phyloP scores from a whole-genome alignment of 1,284 basidiomycete species.

The Apiotrichum porosum region DNA sequence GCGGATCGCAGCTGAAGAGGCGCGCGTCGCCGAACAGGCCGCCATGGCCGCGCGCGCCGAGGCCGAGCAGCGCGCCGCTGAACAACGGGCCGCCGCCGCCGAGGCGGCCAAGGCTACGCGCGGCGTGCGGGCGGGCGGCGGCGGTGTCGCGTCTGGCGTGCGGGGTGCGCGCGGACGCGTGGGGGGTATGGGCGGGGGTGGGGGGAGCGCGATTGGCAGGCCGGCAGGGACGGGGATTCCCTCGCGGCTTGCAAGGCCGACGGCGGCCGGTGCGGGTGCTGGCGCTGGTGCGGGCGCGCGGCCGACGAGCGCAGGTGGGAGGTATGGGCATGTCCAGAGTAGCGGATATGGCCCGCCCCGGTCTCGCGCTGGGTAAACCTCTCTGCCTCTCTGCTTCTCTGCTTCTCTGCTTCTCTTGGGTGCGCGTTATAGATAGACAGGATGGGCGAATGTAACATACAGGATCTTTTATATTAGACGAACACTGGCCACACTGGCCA shows the following conservation, averaged over 20 bases:
- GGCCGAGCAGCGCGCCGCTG: slow-evolving; percentile 15
- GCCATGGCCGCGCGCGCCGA: slow-evolving; percentile 9
- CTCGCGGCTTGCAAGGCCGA: slow-evolving; percentile 1
- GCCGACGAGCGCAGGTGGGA: slow-evolving; percentile 18
- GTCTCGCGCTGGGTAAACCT: too few relatives aligned
- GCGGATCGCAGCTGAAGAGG: not conserved
- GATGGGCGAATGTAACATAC: too few relatives aligned
- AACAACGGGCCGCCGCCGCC: slow-evolving; percentile 15
- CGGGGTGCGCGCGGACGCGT: slow-evolving; percentile 11
- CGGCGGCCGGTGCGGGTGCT: not conserved
- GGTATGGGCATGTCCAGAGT: slow-evolving; percentile 41
- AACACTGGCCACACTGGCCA: too few relatives aligned
- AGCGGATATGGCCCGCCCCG: slow-evolving; percentile 43
- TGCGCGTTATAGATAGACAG: too few relatives aligned
- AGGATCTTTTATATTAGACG: too few relatives aligned
- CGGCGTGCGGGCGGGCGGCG: slow-evolving; percentile 4
- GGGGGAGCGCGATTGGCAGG: not conserved
- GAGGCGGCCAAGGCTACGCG: too few relatives aligned
- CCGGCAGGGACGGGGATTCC: slow-evolving; percentile 2
- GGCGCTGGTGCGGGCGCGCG: not conserved
- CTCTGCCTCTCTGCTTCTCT: too few relatives aligned
- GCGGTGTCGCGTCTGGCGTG: not conserved
- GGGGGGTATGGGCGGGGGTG: not conserved
- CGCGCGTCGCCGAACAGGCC: too few relatives aligned
- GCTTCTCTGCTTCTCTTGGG: too few relatives aligned